phyloP scores from a whole-genome alignment of 1,284 basidiomycete genomes.

The Naganishia cerealis region DNA sequence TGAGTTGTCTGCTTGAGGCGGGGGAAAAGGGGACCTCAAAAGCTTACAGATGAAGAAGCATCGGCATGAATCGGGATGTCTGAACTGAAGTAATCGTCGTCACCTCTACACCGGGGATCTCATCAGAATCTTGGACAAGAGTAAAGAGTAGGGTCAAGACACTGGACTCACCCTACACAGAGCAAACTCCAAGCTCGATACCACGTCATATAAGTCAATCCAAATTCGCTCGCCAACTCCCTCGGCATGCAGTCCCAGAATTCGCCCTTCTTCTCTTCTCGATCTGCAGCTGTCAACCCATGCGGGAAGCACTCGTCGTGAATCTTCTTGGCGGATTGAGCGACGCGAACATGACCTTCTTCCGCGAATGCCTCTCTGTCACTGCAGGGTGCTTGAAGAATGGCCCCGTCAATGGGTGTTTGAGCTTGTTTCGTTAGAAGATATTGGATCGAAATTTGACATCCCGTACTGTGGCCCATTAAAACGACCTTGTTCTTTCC shows the following conservation, averaged over 20 bases:
- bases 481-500: slow-evolving; percentile 42
- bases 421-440: slow-evolving; percentile 37
- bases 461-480: slow-evolving; percentile 54
- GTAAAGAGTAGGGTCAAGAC: neutral
- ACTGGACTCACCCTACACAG: slow-evolving; percentile 42
- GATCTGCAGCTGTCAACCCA: slow-evolving; percentile 37
- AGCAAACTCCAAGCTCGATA: slow-evolving; percentile 46
- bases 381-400: slow-evolving; percentile 54
- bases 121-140: neutral
- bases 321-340: slow-evolving; percentile 16
- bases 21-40: neutral
- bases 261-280: slow-evolving; percentile 42
- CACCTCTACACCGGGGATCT: slow-evolving; percentile 41
- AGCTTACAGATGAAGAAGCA: neutral
- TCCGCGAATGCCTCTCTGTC: slow-evolving; percentile 47
- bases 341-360: slow-evolving; percentile 14
- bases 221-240: slow-evolving; percentile 39
- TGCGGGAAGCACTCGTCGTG: slow-evolving; percentile 34
- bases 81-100: slow-evolving; percentile 54
- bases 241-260: slow-evolving; percentile 40
- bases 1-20: neutral
- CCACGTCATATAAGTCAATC: slow-evolving; percentile 41
- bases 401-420: slow-evolving; percentile 46
- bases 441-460: slow-evolving; percentile 53
- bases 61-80: slow-evolving; percentile 43